Conservation (phyloP, 2,329 filamentous ascomycete genomes). For the Mycosphaerelloides madeirae region DNA sequence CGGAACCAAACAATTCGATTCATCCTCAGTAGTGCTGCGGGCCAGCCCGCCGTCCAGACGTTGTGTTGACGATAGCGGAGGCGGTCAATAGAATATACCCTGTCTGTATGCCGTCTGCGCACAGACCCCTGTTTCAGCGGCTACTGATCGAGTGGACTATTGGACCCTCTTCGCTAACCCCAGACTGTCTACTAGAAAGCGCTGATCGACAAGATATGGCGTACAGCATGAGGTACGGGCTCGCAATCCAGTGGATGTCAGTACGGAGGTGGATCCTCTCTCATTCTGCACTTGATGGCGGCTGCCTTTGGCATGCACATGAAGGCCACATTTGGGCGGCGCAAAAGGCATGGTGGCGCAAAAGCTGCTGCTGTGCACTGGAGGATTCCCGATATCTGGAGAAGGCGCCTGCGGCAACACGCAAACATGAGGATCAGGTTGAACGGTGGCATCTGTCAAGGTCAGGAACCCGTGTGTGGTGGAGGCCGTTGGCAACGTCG, state of each 20-base stretch:
- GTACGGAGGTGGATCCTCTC: constrained; percentile 8
- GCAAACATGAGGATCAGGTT: constrained; percentile 17
- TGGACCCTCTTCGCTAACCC: constrained; percentile 16
- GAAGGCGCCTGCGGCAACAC: constrained; percentile 13
- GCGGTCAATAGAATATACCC: constrained; percentile 26
- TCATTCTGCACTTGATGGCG: constrained; percentile 12
- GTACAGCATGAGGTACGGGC: constrained; percentile 9
- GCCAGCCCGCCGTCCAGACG: constrained; percentile 5
- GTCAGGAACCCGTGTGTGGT: constrained; percentile 9
- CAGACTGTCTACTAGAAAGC: too few species aligned
- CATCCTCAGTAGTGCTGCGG: constrained; percentile 10
- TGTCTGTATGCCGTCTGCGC: constrained; percentile 13
- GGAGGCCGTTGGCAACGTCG: constrained; percentile 6
- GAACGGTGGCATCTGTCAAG: constrained; percentile 19
- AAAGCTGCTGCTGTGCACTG: constrained; percentile 10
- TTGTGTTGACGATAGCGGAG: constrained; percentile 14
- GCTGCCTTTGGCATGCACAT: constrained; percentile 19
- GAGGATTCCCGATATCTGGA: constrained; percentile 10
- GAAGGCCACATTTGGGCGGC: constrained; percentile 7
- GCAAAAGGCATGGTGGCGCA: constrained; percentile 13
- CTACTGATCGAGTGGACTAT: constrained; percentile 25
- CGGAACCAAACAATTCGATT: constrained; percentile 12
- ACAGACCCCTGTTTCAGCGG: constrained; percentile 29
- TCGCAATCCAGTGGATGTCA: constrained; percentile 7
- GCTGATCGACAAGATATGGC: too few species aligned